Evolutionary conservation across 139 green algal genomes (phyloP).

Genomic region (Chlamydomonas schloesseri): DNA sequence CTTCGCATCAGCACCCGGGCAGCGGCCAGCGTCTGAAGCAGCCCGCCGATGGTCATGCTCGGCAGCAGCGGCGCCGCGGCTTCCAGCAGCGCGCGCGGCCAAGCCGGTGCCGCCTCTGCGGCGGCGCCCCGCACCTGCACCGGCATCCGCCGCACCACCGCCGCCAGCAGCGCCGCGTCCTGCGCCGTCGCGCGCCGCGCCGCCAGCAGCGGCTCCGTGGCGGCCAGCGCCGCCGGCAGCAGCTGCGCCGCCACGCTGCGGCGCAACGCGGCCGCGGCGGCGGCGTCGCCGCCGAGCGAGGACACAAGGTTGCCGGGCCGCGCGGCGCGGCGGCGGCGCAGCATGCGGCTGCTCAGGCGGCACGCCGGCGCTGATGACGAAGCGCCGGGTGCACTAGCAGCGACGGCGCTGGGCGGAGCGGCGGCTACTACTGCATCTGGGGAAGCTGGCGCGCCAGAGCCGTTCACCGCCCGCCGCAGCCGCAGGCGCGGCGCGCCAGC

Average conservation of each 20-base stretch:
- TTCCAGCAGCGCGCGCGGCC: neutral
- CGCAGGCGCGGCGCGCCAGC: neutral
- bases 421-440: neutral
- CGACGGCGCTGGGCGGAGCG: neutral
- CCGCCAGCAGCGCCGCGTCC: slow-evolving; percentile 3
- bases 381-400: neutral
- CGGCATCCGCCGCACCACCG: too few relatives aligned
- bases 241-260: neutral
- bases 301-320: neutral
- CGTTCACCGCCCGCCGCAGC: neutral
- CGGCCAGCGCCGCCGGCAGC: neutral
- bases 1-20: too few relatives aligned
- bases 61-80: neutral
- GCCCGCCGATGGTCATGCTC: neutral
- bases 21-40: neutral
- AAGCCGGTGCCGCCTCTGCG: neutral
- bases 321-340: slow-evolving; percentile 5
- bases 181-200: neutral
- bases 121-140: neutral
- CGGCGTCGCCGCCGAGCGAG: neutral
- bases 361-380: neutral
- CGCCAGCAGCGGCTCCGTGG: neutral
- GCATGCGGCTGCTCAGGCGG: neutral
- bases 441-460: neutral
- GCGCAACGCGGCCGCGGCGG: neutral